A percentile compares a stretch with the other conserved stretches of the same genome.
phyloP scores from a whole-genome alignment of 208 protist species.

The Naegleria fowleri region DNA sequence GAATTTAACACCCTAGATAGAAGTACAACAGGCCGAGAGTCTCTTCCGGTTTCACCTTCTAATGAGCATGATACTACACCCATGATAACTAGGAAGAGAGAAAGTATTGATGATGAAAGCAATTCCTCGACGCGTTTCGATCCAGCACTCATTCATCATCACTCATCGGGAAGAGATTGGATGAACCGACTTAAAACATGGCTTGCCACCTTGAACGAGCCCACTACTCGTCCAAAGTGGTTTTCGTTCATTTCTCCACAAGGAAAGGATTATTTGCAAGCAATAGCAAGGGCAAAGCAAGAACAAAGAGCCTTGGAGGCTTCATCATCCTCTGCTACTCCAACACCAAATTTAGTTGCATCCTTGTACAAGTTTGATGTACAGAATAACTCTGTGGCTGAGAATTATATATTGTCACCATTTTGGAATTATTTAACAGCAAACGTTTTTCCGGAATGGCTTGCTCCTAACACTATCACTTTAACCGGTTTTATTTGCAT shows the following conservation, averaged over 20 bases:
- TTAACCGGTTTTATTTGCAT: constrained; percentile 63
- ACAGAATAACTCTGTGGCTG: background rate
- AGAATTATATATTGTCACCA: constrained; percentile 11
- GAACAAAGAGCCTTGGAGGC: background rate
- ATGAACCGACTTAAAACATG: background rate
- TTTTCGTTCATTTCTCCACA: background rate
- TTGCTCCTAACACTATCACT: constrained; percentile 74
- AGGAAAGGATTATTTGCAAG: background rate
- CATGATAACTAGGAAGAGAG: background rate
- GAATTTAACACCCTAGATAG: background rate
- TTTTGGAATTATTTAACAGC: constrained; percentile 21
- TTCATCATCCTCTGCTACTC: background rate
- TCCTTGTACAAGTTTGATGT: background rate
- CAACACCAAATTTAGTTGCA: background rate
- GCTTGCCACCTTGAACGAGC: background rate
- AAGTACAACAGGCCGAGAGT: background rate
- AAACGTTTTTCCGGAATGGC: constrained; percentile 58
- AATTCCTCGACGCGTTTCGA: background rate
- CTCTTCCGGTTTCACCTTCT: background rate
- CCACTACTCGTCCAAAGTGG: background rate
- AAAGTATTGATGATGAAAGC: too few relatives aligned
- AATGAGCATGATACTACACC: background rate
- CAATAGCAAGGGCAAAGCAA: background rate
- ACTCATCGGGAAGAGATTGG: background rate
- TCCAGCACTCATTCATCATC: background rate